Evolutionary conservation across 495 filamentous ascomycete species (phyloP), one percentile per base, ranked within the genome.

Genomic region (Penicillium steckii): DNA sequence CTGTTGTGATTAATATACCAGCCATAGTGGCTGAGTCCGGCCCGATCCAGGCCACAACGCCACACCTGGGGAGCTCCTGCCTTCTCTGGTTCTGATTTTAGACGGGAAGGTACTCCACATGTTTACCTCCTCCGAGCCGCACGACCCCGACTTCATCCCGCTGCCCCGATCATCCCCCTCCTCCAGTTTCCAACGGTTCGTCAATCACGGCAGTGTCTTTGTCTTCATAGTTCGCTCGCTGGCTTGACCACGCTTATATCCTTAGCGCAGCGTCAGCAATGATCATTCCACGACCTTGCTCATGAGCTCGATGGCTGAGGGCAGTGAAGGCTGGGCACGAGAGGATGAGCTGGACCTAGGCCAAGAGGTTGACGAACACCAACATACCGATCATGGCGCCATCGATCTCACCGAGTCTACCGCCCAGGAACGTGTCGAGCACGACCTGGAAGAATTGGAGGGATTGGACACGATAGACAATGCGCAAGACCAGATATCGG

Each of bases 271-370:
- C 55, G 25, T 64, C 55, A 73, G 73, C 70, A 62, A 78, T 78
- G 74, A 64, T 63, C 70, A 72, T 69, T 68, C 69, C 57, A 64
- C 60, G 57, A 66, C 58, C 44, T 57, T 61, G 67, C 73, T 67
- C 70, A 77, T 77, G 74, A 75, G 74, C 74, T 75, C 72, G 70
- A 76, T 66, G 72, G 67, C 70, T 60, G 73, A 76, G 73, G 68
- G 68, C 70, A 71, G 59, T 56, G 67, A 72, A 64, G 72, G 62
- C 51, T 61, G 72, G 70, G 65, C 61, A 67, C 67, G 64, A 64
- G 73, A 76, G 65, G 74, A 76, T 66, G 70, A 74, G 67, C 72
- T 76, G 60, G 74, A 76, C 57, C 64, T 75, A 56, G 73, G 70
- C 37, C 66, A 66, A 40, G 66, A 71, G 29, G 65, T 68, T 29